Base-by-base conservation (phyloP, 257 asterid genomes). In the Eustoma russellianum region DNA sequence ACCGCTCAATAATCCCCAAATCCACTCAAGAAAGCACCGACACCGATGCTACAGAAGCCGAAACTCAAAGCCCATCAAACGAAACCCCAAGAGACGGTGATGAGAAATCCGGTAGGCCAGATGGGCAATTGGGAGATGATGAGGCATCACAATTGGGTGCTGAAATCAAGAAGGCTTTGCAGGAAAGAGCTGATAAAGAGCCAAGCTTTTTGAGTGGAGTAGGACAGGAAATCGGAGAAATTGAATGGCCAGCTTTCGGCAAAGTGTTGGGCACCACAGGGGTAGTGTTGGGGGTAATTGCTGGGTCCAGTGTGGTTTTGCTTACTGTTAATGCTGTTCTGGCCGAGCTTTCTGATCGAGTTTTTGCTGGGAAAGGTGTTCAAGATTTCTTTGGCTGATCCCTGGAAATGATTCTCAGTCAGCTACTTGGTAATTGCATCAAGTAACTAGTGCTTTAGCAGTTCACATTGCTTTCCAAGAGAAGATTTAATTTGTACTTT, bases 241-340 rank as follows among this genome's bases (percentile, higher is more conserved):
- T 91, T 44, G 95, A 91, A 77, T 88, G 94, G 97, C 97, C 95
- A n/a, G 79, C 73, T 56, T 91, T 88, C 47, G 63, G 55, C 43
- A 80, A 79, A 60, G 98, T 91, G 1, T 45, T 92, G 86, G 95
- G 94, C 1, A 92, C 86, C 2, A 88, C 97, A 11, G 94, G 91
- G 10, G 90, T 82, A 5, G 98, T 92, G 53, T 17, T 92, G 47
- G 97, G 94, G 8, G 86, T 92, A 12, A 85, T 92, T 61, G 97
- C 94, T 5, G 95, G 94, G 1, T 83, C 97, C 13, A 84, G 95
- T 57, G 86, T 92, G 71, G 95, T 92, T 83, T 77, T 88, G 86
- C 83, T 88, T 2, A 92, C 98, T 56, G 79, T 92, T 16, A 88
- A 92, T 68, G 98, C 97, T 77, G 73, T 88, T 81, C 70, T 92